A percentile compares a stretch with the other conserved stretches of the same genome.
Evolutionary conservation across 139 green algal genomes (phyloP).

Genomic region (Closterium sp.): DNA sequence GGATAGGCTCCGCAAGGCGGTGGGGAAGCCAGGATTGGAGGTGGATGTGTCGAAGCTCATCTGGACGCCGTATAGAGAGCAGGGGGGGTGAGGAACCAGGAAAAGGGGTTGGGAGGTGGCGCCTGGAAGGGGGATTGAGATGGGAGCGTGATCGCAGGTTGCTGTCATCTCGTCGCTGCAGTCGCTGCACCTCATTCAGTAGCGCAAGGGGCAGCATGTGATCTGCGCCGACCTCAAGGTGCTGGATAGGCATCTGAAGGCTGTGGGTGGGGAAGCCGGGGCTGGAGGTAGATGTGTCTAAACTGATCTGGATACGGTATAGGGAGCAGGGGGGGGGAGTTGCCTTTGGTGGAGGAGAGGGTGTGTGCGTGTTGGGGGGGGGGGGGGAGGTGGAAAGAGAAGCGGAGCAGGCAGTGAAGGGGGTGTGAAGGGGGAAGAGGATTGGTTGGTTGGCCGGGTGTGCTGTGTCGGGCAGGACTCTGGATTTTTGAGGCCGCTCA

Average conservation of each 20-base stretch:
- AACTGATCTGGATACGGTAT: conserved; percentile 81
- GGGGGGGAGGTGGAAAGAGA: no score
- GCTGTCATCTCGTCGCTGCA: conserved; percentile 91
- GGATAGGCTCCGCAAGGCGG: conserved; percentile 71
- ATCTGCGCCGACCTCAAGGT: conserved; percentile 59
- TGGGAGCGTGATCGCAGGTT: no score
- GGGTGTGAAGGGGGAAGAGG: no score
- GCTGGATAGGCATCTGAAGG: conserved; percentile 69
- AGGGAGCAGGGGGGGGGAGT: conserved; percentile 41
- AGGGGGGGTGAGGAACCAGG: conserved; percentile 37
- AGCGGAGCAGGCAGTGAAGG: no score
- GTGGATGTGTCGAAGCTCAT: conserved; percentile 81
- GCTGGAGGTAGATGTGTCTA: conserved; percentile 72
- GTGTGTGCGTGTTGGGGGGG: neutral
- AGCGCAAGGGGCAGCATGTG: conserved; percentile 72
- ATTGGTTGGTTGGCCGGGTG: no score
- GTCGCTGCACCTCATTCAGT: conserved; percentile 82
- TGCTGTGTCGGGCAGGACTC: no score
- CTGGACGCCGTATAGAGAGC: conserved; percentile 70
- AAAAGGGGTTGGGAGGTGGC: no score
- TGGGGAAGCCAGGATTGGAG: conserved; percentile 62
- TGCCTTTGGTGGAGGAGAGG: neutral
- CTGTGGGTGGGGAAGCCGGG: conserved; percentile 66
- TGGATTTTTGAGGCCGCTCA: no score
- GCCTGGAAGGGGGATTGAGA: no score